phyloP scores from a whole-genome alignment of 1,139 yeast genomes.

The Hyphopichia fennica region DNA sequence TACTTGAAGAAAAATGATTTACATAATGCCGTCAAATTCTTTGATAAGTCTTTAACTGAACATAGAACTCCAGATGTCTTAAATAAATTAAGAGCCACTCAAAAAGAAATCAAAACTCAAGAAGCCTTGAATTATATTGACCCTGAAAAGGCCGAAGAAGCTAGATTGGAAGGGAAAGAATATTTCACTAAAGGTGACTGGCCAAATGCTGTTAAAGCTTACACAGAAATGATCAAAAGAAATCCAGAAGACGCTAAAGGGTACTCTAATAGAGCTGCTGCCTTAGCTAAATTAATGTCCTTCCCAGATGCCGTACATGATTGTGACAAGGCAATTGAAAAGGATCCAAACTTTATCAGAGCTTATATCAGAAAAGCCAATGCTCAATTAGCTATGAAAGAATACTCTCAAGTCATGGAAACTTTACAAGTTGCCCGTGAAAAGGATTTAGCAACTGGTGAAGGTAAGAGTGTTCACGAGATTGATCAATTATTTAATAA shows the following conservation, averaged over 20 bases:
- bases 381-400: constrained; percentile 89
- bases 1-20: constrained; percentile 76
- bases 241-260: constrained; percentile 97
- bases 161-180: constrained; percentile 90
- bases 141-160: constrained; percentile 93
- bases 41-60: constrained; percentile 92
- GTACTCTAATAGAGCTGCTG: constrained; percentile 97
- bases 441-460: constrained; percentile 62
- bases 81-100: constrained; percentile 82
- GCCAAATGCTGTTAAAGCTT: constrained; percentile 95
- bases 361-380: constrained; percentile 97
- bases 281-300: constrained; percentile 88
- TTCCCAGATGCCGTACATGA: constrained; percentile 96
- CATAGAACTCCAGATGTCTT: constrained; percentile 95
- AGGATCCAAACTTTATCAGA: constrained; percentile 86
- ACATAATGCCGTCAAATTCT: constrained; percentile 70
- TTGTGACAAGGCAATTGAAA: constrained; percentile 84
- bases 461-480: constrained; percentile 63
- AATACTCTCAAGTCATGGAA: constrained; percentile 77
- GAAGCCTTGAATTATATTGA: constrained; percentile 80
- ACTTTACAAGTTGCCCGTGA: constrained; percentile 78
- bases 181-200: constrained; percentile 88
- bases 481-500: constrained; percentile 80
- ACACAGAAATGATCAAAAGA: constrained; percentile 93
- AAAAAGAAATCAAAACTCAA: constrained; percentile 75